phyloP scores from a whole-genome alignment of 352 stramenopile genomes.

The Pythium periplocum region DNA sequence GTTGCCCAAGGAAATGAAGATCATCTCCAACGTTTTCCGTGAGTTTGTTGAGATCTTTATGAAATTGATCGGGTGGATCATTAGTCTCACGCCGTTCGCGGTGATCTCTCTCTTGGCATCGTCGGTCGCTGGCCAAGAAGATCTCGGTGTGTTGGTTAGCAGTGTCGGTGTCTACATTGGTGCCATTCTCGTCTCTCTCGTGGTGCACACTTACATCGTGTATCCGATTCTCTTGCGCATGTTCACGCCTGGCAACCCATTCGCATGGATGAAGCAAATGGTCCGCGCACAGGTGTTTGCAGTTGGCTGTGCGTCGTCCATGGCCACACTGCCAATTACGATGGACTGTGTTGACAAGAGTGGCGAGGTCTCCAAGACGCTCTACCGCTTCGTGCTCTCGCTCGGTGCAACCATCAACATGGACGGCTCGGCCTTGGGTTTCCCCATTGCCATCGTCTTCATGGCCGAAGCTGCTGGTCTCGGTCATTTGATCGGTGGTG shows the following conservation, averaged over 20 bases:
- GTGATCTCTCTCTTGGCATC: conserved; percentile 32
- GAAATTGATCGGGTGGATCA: conserved; percentile 28
- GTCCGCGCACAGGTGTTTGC: conserved; percentile 28
- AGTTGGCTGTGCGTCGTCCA: conserved; percentile 33
- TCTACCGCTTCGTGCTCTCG: conserved; percentile 29
- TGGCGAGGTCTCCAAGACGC: conserved; percentile 13
- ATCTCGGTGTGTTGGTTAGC: conserved; percentile 23
- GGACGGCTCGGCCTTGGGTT: conserved; percentile 26
- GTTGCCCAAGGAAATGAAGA: conserved; percentile 7
- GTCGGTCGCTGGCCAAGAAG: conserved; percentile 20
- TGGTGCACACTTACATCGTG: conserved; percentile 28
- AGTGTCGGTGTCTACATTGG: conserved; percentile 35
- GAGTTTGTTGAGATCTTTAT: conserved; percentile 31
- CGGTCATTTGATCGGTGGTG: conserved; percentile 16
- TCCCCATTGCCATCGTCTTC: conserved; percentile 29
- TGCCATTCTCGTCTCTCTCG: conserved; percentile 15
- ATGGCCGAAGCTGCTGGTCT: conserved; percentile 23
- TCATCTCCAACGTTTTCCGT: conserved; percentile 18
- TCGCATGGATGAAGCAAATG: conserved; percentile 28
- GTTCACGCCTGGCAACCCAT: conserved; percentile 24
- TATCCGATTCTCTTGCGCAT: conserved; percentile 27
- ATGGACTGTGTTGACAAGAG: conserved; percentile 32
- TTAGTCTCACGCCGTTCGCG: conserved; percentile 32
- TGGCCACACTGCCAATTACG: conserved; percentile 34
- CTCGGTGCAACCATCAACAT: conserved; percentile 29